phyloP scores from a whole-genome alignment of 2,329 filamentous ascomycete species.

The Talaromyces pinophilus region DNA sequence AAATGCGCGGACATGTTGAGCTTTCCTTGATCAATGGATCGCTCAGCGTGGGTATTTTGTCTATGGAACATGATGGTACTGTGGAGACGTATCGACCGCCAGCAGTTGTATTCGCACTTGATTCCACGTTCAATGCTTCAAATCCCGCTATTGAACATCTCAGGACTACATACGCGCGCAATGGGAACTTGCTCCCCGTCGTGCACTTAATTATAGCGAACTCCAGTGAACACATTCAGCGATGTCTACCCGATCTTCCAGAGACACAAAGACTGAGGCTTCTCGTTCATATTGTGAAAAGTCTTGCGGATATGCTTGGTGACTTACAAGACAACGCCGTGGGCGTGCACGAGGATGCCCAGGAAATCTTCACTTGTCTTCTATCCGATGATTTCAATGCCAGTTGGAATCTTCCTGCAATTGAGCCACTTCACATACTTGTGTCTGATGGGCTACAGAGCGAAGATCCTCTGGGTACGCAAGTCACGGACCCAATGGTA shows the following conservation, averaged over 20 bases:
- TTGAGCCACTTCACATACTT: conserved; percentile 42
- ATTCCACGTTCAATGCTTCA: conserved; percentile 45
- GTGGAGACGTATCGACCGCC: conserved; percentile 38
- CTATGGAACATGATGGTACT: conserved; percentile 33
- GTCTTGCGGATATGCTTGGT: conserved; percentile 39
- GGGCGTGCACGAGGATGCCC: conserved; percentile 43
- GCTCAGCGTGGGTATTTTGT: conserved; percentile 42
- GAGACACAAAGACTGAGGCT: conserved; percentile 37
- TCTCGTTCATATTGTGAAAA: conserved; percentile 38
- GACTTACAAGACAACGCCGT: conserved; percentile 47
- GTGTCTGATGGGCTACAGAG: conserved; percentile 29
- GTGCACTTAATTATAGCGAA: conserved; percentile 50
- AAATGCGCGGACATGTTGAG: conserved; percentile 38
- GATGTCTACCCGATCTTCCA: conserved; percentile 43
- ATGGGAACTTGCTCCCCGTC: conserved; percentile 43
- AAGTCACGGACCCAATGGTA: conserved; percentile 24
- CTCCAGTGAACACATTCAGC: conserved; percentile 49
- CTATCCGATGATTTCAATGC: conserved; percentile 38
- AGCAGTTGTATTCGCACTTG: conserved; percentile 47
- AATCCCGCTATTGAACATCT: conserved; percentile 44
- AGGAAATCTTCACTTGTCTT: conserved; percentile 39
- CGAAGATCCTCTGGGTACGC: background rate
- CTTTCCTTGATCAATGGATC: conserved; percentile 39
- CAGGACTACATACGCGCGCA: conserved; percentile 39
- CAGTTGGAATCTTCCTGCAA: conserved; percentile 41